Conservation (phyloP, 2,329 filamentous ascomycete species). For the Aurifilum marmelostoma region DNA sequence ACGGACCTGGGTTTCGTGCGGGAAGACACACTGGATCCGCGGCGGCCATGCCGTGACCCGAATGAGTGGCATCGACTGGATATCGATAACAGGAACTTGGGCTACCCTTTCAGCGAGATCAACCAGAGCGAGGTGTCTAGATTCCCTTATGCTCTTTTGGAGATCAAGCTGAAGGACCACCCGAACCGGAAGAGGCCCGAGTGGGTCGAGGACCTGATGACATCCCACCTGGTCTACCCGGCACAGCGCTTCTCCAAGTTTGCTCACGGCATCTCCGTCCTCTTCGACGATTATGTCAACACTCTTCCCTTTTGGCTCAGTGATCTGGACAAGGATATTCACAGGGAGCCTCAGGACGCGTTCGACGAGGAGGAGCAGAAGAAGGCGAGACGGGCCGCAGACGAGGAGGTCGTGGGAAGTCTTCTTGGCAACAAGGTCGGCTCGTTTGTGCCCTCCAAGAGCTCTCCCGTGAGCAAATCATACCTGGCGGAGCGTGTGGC, state of each 20-base stretch:
- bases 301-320: conserved; percentile 95
- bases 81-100: conserved; percentile 80
- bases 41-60: conserved; percentile 87
- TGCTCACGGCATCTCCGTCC: conserved; percentile 84
- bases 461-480: conserved; percentile 71
- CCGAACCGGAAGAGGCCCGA: conserved; percentile 69
- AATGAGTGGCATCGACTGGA: conserved; percentile 89
- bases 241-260: conserved; percentile 95
- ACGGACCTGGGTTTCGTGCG: conserved; percentile 88
- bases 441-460: conserved; percentile 62
- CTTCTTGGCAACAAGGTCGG: conserved; percentile 67
- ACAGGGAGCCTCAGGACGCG: conserved; percentile 85
- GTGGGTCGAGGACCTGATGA: conserved; percentile 92
- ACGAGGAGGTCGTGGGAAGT: conserved; percentile 87
- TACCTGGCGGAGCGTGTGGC: conserved; percentile 59
- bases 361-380: conserved; percentile 91
- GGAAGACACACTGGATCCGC: conserved; percentile 74
- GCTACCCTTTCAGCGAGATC: conserved; percentile 84
- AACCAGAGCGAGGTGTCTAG: conserved; percentile 88
- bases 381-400: conserved; percentile 78
- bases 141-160: conserved; percentile 88
- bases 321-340: conserved; percentile 89
- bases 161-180: conserved; percentile 83
- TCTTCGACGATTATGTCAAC: conserved; percentile 97
- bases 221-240: conserved; percentile 88